Evolutionary conservation across 2,329 filamentous ascomycete species (phyloP).

Genomic region (Colletotrichum lini): DNA sequence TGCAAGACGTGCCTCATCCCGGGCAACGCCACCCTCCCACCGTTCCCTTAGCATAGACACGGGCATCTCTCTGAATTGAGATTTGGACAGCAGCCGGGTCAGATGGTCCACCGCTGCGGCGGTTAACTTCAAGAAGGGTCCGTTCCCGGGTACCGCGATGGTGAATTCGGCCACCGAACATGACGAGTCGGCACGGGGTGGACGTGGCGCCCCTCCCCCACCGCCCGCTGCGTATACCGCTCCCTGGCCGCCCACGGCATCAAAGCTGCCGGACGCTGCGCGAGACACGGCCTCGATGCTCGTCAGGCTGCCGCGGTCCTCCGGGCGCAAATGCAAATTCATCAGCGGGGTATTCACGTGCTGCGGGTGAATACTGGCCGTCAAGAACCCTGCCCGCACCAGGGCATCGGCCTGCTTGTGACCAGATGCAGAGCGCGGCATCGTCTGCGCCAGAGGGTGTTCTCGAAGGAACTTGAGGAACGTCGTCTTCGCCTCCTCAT

Average conservation of each 20-base stretch:
- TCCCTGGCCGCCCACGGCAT: slow-evolving; percentile 77
- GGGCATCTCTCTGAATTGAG: slow-evolving; percentile 74
- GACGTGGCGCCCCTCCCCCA: slow-evolving; percentile 55
- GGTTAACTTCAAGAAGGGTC: slow-evolving; percentile 76
- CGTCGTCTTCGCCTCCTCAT: slow-evolving; percentile 60
- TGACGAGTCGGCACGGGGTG: slow-evolving; percentile 46
- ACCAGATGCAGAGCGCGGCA: slow-evolving; percentile 41
- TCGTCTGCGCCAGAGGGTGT: slow-evolving; percentile 60
- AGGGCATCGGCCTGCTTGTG: slow-evolving; percentile 68
- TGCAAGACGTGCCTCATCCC: slow-evolving; percentile 60
- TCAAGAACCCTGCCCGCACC: slow-evolving; percentile 78
- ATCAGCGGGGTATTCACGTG: slow-evolving; percentile 48
- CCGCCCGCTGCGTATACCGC: slow-evolving; percentile 77
- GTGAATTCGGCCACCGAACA: slow-evolving; percentile 58
- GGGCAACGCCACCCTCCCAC: slow-evolving; percentile 77
- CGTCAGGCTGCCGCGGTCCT: slow-evolving; percentile 68
- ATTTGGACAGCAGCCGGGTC: slow-evolving; percentile 69
- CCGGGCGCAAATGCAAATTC: slow-evolving; percentile 63
- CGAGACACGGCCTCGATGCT: slow-evolving; percentile 74
- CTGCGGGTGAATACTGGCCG: slow-evolving; percentile 53
- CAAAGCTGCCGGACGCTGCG: slow-evolving; percentile 77
- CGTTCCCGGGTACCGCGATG: slow-evolving; percentile 77
- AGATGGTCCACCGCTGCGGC: slow-evolving; percentile 74
- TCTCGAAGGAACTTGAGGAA: slow-evolving; percentile 67
- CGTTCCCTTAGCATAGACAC: slow-evolving; percentile 74